These are phyloP conservation scores for Boletus patriciae DNA, from an alignment of 768 basidiomycete species.

Conservation along the genomic window DNA sequence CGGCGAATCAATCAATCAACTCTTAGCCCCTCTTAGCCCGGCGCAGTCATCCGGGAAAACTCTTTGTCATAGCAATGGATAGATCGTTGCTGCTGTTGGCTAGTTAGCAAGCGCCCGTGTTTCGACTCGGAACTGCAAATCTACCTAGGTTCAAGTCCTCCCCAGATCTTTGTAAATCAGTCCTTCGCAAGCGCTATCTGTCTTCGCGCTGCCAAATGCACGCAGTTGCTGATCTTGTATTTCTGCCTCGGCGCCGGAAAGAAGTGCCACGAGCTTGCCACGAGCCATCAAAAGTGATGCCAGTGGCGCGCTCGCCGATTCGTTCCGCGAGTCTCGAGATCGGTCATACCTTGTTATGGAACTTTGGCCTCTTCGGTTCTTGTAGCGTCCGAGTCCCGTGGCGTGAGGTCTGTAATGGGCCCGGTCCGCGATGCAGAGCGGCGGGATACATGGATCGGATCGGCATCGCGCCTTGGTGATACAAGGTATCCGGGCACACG, in stretches of 20 bases:
- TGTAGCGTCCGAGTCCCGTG: neutral
- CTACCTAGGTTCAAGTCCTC: too few relatives aligned
- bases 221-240: neutral
- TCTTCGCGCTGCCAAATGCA: neutral
- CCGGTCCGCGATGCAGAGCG: neutral
- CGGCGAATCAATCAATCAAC: neutral
- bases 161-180: too few relatives aligned
- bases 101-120: too few relatives aligned
- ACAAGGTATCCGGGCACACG: neutral
- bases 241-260: neutral
- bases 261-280: neutral
- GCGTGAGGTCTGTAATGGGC: neutral
- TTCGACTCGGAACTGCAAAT: too few relatives aligned
- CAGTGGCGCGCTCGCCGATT: neutral
- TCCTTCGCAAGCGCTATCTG: neutral
- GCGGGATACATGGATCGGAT: neutral
- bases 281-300: neutral
- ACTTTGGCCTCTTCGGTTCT: neutral
- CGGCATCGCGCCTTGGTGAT: neutral
- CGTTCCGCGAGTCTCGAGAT: neutral
- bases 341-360: neutral
- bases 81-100: neutral
- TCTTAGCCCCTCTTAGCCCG: neutral
- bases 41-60: neutral
- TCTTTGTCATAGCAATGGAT: constrained; percentile 2